A percentile compares a stretch with the other conserved stretches of the same genome.
Conservation (phyloP, 1,139 yeast genomes). For the Keqinozyma sinolaborantium region DNA sequence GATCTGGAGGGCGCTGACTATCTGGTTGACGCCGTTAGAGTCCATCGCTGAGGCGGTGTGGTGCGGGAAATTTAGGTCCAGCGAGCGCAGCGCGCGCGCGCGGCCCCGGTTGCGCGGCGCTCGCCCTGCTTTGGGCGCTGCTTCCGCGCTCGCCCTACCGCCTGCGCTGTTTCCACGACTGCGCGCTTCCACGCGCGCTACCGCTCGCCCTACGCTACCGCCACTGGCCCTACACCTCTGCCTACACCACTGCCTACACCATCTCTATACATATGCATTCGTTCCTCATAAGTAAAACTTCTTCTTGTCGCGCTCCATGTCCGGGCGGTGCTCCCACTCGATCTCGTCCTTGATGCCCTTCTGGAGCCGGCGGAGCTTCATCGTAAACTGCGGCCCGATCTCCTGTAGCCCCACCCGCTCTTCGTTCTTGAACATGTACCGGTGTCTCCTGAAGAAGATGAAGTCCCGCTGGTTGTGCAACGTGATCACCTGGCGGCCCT, state of each 20-base stretch:
- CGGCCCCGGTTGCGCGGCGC: no score
- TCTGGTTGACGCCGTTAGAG: slow-evolving; percentile 60
- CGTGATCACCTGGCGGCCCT: slow-evolving; percentile 94
- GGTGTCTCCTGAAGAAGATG: slow-evolving; percentile 90
- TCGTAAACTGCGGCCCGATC: slow-evolving; percentile 93
- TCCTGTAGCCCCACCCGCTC: slow-evolving; percentile 94
- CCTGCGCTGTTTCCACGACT: no score
- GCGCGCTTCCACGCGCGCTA: no score
- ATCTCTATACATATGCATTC: no score
- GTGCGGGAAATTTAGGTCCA: no score
- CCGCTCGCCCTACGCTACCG: no score
- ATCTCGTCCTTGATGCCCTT: slow-evolving; percentile 88
- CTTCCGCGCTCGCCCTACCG: no score
- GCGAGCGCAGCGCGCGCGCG: no score
- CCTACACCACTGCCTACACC: no score
- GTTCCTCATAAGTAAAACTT: slow-evolving; percentile 69
- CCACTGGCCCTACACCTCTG: no score
- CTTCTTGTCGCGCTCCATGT: slow-evolving; percentile 94
- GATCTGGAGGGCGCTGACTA: slow-evolving; percentile 71
- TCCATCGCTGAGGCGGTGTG: slow-evolving; percentile 46
- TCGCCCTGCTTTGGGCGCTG: no score
- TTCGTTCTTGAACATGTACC: slow-evolving; percentile 85
- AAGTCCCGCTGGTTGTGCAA: slow-evolving; percentile 94
- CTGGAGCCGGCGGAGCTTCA: slow-evolving; percentile 82
- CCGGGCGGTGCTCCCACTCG: slow-evolving; percentile 95